Evolutionary conservation across 2,329 filamentous ascomycete species (phyloP), one percentile per base, ranked within the genome.

Genomic region (Pestalotiopsis sp.): DNA sequence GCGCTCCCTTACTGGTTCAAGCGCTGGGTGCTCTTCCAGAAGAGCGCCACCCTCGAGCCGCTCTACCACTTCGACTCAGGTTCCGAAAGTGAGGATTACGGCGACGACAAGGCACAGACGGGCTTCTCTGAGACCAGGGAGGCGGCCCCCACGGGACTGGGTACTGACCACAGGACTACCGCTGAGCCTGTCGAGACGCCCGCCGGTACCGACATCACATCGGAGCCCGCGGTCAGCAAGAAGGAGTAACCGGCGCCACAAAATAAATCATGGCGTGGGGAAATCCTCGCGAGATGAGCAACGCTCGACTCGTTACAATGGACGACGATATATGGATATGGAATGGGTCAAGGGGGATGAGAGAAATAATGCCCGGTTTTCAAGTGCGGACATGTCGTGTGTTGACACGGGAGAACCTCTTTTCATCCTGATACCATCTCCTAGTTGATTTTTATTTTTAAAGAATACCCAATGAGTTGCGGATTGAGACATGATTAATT

Each of bases 1-100:
- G 84, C 83, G 1, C 75, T 90, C 27, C 90, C 90, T 0, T 92
- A 85, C 80, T 91, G 87, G 85, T 77, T 88, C 73, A 88, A 85
- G 75, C 82, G 86, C 20, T 90, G 86, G 75, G 76, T 92, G 27
- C 75, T 91, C 57, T 82, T 84, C 56, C 81, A 82, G 70, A 85
- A 85, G 72, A 76, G 82, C 14, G 82, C 82, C 6, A 74, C 77
- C 58, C 76, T 87, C 17, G 81, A 84, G 73, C 83, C 84, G 25
- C 78, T 90, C 31, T 89, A 88, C 76, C 80, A 84, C 38, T 66
- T 70, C 38, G 69, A 70, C 52, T 23, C 25, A 25, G 57, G 7
- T n/a, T 39, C 52, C 23, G 27, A 31, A 13, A 59, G 49, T 13
- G 66, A 67, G 14, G 4, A 27, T 20, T 36, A 31, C 27, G 41